Conservation (phyloP, 257 asterid species). For the Verbena officinalis region DNA sequence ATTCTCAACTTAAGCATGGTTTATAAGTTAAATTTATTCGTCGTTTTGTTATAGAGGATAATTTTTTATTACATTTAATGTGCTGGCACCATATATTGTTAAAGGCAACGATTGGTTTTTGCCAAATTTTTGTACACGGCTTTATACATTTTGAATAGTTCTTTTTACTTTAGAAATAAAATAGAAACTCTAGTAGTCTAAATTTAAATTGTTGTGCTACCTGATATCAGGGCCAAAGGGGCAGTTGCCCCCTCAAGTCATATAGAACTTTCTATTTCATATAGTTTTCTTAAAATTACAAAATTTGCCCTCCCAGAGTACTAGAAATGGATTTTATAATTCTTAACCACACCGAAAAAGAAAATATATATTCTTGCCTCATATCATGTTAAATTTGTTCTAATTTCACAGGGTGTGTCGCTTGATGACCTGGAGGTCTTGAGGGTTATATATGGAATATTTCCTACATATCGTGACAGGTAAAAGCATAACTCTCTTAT, state of each 20-base stretch:
- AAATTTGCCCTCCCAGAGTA: too few relatives aligned
- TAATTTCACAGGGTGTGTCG: conserved; percentile 54
- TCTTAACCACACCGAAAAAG: too few relatives aligned
- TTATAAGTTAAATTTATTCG: neutral
- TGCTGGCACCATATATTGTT: neutral
- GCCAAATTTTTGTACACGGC: neutral
- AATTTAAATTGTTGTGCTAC: too few relatives aligned
- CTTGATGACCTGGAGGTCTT: conserved; percentile 71
- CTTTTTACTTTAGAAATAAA: neutral
- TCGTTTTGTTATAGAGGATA: neutral
- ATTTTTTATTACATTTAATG: neutral
- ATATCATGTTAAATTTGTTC: neutral
- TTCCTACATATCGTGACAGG: conserved; percentile 97
- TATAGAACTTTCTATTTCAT: too few relatives aligned
- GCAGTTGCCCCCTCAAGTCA: too few relatives aligned
- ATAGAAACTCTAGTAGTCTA: neutral
- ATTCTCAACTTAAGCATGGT: neutral
- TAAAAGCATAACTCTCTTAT: conserved; percentile 24
- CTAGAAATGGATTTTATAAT: too few relatives aligned
- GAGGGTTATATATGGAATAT: conserved; percentile 88
- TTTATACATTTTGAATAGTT: neutral
- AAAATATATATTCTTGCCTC: neutral
- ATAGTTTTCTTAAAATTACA: too few relatives aligned
- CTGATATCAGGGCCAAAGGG: too few relatives aligned
- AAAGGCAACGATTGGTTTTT: neutral